Evolutionary conservation across 768 basidiomycete genomes (phyloP).

Genomic region (Termitomyces sp.): DNA sequence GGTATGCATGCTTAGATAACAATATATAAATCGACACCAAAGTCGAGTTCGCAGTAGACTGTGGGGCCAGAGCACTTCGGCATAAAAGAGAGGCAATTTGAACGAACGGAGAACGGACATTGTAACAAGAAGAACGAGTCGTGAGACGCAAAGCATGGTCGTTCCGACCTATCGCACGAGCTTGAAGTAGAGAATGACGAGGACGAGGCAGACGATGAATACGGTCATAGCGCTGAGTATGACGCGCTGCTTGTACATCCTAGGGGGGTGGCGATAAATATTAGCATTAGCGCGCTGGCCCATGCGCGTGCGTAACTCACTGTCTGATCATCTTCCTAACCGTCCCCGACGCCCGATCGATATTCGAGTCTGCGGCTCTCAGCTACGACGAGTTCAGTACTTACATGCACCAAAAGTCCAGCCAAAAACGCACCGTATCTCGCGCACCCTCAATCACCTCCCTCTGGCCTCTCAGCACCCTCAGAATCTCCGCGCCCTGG

Average conservation of each 20-base stretch:
- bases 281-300: background rate
- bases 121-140: background rate
- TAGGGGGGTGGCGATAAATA: constrained; percentile 24
- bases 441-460: constrained; percentile 89
- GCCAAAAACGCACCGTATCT: constrained; percentile 58
- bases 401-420: no score
- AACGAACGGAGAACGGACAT: background rate
- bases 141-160: background rate
- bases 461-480: constrained; percentile 75
- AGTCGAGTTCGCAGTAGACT: background rate
- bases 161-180: constrained; percentile 19
- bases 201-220: constrained; percentile 74
- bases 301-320: constrained; percentile 54
- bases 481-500: constrained; percentile 84
- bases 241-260: constrained; percentile 90
- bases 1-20: no score
- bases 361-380: constrained; percentile 72
- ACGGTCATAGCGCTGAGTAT: constrained; percentile 73
- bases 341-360: constrained; percentile 85
- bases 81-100: background rate
- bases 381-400: constrained; percentile 55
- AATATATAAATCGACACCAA: no score
- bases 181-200: constrained; percentile 67
- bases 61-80: background rate
- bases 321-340: constrained; percentile 90